Evolutionary conservation across 148 eudicot species (phyloP).

Genomic region (Camellia sinensis): DNA sequence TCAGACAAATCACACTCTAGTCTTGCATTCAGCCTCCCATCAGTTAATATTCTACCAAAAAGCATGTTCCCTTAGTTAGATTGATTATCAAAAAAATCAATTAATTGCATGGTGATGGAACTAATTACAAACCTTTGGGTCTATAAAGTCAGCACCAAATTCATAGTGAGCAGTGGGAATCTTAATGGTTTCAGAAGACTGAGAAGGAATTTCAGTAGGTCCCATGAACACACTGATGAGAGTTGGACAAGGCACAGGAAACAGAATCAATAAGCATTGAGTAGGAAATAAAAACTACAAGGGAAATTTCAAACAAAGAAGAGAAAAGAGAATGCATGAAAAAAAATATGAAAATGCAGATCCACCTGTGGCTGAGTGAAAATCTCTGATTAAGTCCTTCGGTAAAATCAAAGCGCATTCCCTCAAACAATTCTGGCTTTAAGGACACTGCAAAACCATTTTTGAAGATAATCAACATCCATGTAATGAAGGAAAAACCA

Average conservation of each 20-base stretch:
- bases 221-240: conserved; percentile 72
- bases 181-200: conserved; percentile 66
- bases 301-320: not conserved
- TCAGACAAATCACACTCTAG: conserved; percentile 78
- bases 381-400: conserved; percentile 74
- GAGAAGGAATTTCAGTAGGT: conserved; percentile 77
- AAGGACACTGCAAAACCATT: conserved; percentile 62
- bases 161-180: conserved; percentile 83
- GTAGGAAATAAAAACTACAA: not conserved
- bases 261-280: not conserved
- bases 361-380: conserved; percentile 46
- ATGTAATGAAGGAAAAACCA: not conserved
- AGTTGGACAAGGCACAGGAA: conserved; percentile 4
- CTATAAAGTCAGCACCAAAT: conserved; percentile 84
- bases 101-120: not conserved
- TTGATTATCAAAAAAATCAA: not conserved
- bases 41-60: conserved; percentile 73
- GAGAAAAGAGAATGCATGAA: not conserved
- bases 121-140: conserved; percentile 54
- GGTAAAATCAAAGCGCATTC: conserved; percentile 78
- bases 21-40: conserved; percentile 83
- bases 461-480: conserved; percentile 12
- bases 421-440: conserved; percentile 88
- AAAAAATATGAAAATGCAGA: not conserved
- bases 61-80: conserved; percentile 39